Evolutionary conservation across 176 grass and related monocot genomes (phyloP).

Genomic region (Typha latifolia): DNA sequence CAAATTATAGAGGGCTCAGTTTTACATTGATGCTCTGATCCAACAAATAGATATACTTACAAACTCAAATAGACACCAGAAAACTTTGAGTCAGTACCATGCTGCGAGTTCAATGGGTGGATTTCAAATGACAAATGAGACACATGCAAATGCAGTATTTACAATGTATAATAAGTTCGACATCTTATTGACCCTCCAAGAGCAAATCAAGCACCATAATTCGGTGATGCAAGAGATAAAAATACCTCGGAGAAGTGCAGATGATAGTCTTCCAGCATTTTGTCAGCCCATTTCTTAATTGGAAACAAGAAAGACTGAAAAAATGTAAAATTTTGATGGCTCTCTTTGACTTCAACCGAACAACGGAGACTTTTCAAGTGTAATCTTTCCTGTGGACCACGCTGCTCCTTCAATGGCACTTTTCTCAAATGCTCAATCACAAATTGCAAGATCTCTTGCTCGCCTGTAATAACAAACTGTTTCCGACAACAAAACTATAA

Average conservation of each 20-base stretch:
- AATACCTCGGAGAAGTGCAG: conserved; percentile 84
- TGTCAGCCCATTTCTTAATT: conserved; percentile 87
- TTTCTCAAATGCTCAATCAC: conserved; percentile 85
- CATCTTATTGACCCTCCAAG: conserved; percentile 7
- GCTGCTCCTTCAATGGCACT: conserved; percentile 90
- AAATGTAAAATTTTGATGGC: conserved; percentile 71
- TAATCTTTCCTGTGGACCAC: conserved; percentile 80
- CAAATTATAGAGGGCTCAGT: no score
- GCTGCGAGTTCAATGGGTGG: no score
- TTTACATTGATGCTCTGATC: no score
- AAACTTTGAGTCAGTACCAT: no score
- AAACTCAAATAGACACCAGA: no score
- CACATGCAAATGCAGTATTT: neutral
- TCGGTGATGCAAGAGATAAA: neutral
- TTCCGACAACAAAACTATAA: conserved; percentile 14
- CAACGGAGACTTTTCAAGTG: conserved; percentile 83
- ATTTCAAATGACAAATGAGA: no score
- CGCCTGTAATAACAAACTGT: conserved; percentile 90
- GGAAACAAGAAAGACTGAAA: conserved; percentile 87
- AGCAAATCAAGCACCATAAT: neutral
- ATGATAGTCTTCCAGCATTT: conserved; percentile 91
- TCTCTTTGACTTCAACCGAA: conserved; percentile 62
- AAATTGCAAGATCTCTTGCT: conserved; percentile 65
- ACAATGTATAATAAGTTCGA: conserved; percentile 8
- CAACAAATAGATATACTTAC: no score